phyloP scores from a whole-genome alignment of 192 early-diverging fungal species.

The Glomus cerebriforme region DNA sequence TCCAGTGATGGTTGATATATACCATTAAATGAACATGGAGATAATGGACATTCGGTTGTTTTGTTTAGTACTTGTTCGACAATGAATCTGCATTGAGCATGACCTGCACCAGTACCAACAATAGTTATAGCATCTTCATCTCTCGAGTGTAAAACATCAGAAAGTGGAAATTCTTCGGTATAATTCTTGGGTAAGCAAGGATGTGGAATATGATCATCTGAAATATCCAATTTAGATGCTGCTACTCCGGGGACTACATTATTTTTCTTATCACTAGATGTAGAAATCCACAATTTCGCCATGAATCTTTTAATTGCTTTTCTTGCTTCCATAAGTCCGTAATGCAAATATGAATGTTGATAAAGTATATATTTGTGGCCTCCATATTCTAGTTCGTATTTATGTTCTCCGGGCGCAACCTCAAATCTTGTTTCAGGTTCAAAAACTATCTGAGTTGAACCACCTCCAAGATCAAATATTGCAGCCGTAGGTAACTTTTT shows the following conservation, averaged over 20 bases:
- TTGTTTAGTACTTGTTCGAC: constrained; percentile 76
- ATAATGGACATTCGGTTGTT: constrained; percentile 53
- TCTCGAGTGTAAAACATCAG: not conserved
- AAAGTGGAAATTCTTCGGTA: constrained; percentile 48
- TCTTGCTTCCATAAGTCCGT: constrained; percentile 87
- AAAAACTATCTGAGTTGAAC: constrained; percentile 97
- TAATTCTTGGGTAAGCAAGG: constrained; percentile 71
- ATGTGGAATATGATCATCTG: constrained; percentile 44
- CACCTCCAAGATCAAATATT: constrained; percentile 95
- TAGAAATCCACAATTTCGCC: constrained; percentile 36
- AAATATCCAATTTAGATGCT: constrained; percentile 36
- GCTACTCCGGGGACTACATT: constrained; percentile 21
- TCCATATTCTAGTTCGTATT: constrained; percentile 69
- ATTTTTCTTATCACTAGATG: constrained; percentile 38
- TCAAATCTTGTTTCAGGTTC: constrained; percentile 66
- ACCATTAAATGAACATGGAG: constrained; percentile 89
- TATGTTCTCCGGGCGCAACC: constrained; percentile 68
- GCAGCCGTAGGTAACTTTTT: constrained; percentile 70
- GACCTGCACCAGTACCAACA: constrained; percentile 59
- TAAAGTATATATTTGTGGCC: constrained; percentile 78
- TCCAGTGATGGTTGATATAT: constrained; percentile 84
- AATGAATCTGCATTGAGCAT: constrained; percentile 53
- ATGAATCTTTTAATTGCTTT: constrained; percentile 65
- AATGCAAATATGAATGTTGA: constrained; percentile 95
- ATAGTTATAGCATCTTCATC: constrained; percentile 42